Conservation (phyloP, 768 basidiomycete species). For the Suillus clintonianus region DNA sequence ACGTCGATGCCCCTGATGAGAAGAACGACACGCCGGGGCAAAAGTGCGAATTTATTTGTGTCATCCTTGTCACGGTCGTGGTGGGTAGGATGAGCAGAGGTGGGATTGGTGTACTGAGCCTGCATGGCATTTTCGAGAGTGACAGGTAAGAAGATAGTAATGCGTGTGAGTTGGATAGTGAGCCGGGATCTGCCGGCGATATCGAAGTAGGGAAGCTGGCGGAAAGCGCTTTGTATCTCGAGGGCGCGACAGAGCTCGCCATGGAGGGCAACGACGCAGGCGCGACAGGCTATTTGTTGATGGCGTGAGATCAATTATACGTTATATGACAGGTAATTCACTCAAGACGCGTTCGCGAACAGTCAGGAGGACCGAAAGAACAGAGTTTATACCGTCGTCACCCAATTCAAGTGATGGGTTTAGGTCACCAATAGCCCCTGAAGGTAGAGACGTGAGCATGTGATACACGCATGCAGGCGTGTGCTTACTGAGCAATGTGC, state of each 20-base stretch:
- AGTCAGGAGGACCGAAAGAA: slow-evolving; percentile 67
- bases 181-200: slow-evolving; percentile 73
- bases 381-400: slow-evolving; percentile 76
- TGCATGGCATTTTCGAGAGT: slow-evolving; percentile 70
- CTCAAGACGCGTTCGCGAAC: slow-evolving; percentile 78
- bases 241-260: slow-evolving; percentile 74
- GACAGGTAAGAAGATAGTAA: slow-evolving; percentile 74
- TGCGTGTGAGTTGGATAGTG: slow-evolving; percentile 75
- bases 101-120: slow-evolving; percentile 35
- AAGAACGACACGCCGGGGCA: slow-evolving; percentile 59
- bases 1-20: slow-evolving; percentile 64
- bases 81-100: slow-evolving; percentile 15
- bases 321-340: slow-evolving; percentile 34
- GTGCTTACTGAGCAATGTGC: slow-evolving; percentile 67
- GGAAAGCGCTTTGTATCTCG: slow-evolving; percentile 78
- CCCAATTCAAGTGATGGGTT: slow-evolving; percentile 77
- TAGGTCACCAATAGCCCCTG: slow-evolving; percentile 77
- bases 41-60: slow-evolving; percentile 33
- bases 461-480: background rate
- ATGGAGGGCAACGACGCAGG: slow-evolving; percentile 74
- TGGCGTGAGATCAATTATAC: background rate
- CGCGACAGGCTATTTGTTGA: slow-evolving; percentile 60
- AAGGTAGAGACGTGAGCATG: slow-evolving; percentile 1
- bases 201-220: slow-evolving; percentile 76
- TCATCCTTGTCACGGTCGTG: slow-evolving; percentile 20